Conservation (phyloP, 2,329 filamentous ascomycete genomes). For the Fusarium beomiforme region DNA sequence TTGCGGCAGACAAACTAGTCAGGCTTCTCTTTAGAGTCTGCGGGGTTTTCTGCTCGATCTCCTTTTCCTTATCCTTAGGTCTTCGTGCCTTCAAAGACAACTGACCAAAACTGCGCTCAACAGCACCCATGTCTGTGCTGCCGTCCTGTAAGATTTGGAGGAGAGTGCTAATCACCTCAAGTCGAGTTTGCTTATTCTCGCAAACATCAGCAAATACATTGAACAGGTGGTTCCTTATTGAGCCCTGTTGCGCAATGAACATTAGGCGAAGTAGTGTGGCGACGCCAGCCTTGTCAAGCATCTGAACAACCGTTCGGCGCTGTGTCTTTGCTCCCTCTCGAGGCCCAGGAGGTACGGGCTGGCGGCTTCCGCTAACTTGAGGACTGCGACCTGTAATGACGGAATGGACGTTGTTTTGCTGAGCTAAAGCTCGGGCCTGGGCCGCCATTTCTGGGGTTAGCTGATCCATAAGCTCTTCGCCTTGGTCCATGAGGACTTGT, state of each 20-base stretch:
- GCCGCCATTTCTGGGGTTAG: conserved; percentile 87
- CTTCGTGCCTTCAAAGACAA: conserved; percentile 92
- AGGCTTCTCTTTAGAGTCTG: conserved; percentile 80
- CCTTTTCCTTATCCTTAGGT: conserved; percentile 71
- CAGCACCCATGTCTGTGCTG: conserved; percentile 89
- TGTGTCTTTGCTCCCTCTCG: conserved; percentile 70
- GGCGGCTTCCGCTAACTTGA: conserved; percentile 35
- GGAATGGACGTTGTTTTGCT: conserved; percentile 49
- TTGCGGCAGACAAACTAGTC: conserved; percentile 63
- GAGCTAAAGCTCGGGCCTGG: conserved; percentile 79
- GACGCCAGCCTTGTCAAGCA: conserved; percentile 95
- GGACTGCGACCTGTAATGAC: conserved; percentile 46
- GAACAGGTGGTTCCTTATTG: conserved; percentile 84
- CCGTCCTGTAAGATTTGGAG: conserved; percentile 96
- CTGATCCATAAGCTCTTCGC: conserved; percentile 84
- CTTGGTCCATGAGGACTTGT: conserved; percentile 90
- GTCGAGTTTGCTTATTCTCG: conserved; percentile 94
- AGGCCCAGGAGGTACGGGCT: conserved; percentile 49
- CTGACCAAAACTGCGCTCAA: conserved; percentile 95
- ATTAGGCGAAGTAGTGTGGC: conserved; percentile 97
- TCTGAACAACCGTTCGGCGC: conserved; percentile 87
- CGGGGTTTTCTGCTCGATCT: conserved; percentile 75
- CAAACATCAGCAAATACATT: conserved; percentile 91
- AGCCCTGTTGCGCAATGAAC: conserved; percentile 94
- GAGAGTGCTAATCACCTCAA: conserved; percentile 92